Evolutionary conservation across 805 yeast species (phyloP).

Genomic region (Candida ortonii): DNA sequence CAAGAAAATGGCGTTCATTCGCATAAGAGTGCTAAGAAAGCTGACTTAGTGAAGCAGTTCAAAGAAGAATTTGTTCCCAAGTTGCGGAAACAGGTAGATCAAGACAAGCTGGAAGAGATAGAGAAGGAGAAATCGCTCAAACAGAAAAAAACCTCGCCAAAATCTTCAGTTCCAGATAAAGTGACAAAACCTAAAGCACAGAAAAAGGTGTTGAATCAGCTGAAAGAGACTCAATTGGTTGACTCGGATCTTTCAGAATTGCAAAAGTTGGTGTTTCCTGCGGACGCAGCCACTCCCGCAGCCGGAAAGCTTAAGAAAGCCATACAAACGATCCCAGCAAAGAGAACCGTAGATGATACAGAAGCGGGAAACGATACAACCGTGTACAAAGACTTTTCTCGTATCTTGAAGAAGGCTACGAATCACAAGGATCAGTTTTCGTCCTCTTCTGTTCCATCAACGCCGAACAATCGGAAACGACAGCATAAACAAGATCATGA

Average conservation of each 20-base stretch:
- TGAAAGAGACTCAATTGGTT: background rate
- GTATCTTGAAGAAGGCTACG: constrained; percentile 20
- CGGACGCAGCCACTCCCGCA: background rate
- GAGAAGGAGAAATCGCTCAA: background rate
- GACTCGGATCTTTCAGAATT: background rate
- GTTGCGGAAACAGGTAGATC: constrained; percentile 6
- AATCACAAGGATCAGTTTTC: constrained; percentile 27
- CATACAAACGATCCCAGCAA: constrained; percentile 16
- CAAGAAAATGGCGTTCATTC: constrained; percentile 51
- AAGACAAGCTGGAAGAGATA: constrained; percentile 3
- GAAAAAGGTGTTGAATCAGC: constrained; percentile 2
- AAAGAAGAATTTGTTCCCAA: constrained; percentile 3
- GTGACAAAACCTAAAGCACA: background rate
- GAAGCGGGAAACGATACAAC: constrained; percentile 16
- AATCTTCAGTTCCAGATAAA: background rate
- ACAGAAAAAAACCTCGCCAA: background rate
- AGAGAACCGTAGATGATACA: constrained; percentile 14
- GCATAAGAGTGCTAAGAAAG: constrained; percentile 60
- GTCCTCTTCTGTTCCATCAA: constrained; percentile 17
- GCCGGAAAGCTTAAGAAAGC: constrained; percentile 12
- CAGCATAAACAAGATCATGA: too few species aligned
- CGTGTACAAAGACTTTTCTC: constrained; percentile 24
- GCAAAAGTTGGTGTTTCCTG: too few species aligned
- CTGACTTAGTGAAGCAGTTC: constrained; percentile 44
- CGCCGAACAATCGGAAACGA: constrained; percentile 8